Base-by-base conservation (phyloP, 768 basidiomycete genomes). In the Lactifluus pinguis region DNA sequence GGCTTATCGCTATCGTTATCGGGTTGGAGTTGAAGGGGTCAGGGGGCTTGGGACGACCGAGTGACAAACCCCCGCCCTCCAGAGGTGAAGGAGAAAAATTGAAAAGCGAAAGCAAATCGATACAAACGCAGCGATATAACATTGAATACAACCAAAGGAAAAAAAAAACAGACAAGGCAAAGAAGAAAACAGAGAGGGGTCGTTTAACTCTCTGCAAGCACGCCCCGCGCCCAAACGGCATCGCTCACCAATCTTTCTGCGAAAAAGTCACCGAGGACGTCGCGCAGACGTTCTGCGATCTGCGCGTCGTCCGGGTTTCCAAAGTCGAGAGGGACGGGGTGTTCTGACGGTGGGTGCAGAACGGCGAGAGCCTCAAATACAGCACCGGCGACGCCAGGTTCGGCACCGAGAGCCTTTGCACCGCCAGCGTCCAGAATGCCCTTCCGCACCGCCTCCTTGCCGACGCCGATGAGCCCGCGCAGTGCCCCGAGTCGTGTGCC, bases 401-500 rank as follows among this genome's bases (percentile, higher is more conserved):
- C 89, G 44, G 78, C 82, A 3, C 85, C 88, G 4, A 92, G 80
- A 5, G 87, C 80, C 55, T 81, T 83, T 6, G 87, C 87, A 15
- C 90, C 91, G 3, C 88, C 86, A 19, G 88, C 86, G 63, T 89
- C 88, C 2, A 93, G 79, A 11, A 93, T 74, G 0, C 91, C 91
- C 70, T 92, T 89, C 42, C 87, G 75, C 8, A 92, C 83, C 10
- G 91, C 91, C 63, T 92, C 89, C 67, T 89, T 86, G 0, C 92
- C 92, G 3, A 95, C 85, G 15, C 87, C 88, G 25, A 89, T 79
- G 34, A 97, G 78, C 17, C 92, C 92, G 2, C 93, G 83, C 39
- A 98, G 84, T 0, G 95, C 91, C 47, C 95, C 93, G 72, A 95
- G 90, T 57, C 93, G 80, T 7, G 91, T 89, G 6, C 92, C 92